Evolutionary conservation across 148 eudicot genomes (phyloP).

Genomic region (Heliamphora exappendiculata): DNA sequence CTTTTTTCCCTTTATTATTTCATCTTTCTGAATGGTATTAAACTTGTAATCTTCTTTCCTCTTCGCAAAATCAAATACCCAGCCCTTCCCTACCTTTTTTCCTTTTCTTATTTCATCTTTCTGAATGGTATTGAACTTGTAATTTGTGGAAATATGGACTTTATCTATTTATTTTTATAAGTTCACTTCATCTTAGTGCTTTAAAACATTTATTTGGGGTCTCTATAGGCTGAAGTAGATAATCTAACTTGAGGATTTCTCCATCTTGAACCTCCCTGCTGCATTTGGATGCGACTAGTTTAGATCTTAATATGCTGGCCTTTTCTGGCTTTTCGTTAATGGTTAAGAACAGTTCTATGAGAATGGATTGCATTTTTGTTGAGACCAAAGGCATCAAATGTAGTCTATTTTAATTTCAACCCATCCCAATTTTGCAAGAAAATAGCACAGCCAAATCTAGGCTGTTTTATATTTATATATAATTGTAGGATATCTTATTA

Average conservation of each 20-base stretch:
- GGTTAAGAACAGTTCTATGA: not conserved
- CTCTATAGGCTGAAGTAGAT: not conserved
- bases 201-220: not conserved
- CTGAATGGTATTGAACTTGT: not conserved
- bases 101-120: not conserved
- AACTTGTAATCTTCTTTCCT: not conserved
- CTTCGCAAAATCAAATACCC: too few relatives aligned
- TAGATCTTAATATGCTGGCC: not conserved
- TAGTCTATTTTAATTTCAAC: not conserved
- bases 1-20: not conserved
- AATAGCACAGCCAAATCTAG: too few relatives aligned
- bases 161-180: not conserved
- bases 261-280: not conserved
- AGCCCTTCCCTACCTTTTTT: not conserved
- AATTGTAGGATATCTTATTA: not conserved
- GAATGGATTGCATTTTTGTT: not conserved
- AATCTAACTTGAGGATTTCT: not conserved
- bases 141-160: not conserved
- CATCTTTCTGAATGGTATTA: not conserved
- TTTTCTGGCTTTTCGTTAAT: not conserved
- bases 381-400: not conserved
- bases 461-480: not conserved
- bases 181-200: conserved; percentile 1
- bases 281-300: not conserved
- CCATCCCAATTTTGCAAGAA: not conserved